Base-by-base conservation (phyloP, 352 stramenopile species). In the Aphanomyces euteiches region DNA sequence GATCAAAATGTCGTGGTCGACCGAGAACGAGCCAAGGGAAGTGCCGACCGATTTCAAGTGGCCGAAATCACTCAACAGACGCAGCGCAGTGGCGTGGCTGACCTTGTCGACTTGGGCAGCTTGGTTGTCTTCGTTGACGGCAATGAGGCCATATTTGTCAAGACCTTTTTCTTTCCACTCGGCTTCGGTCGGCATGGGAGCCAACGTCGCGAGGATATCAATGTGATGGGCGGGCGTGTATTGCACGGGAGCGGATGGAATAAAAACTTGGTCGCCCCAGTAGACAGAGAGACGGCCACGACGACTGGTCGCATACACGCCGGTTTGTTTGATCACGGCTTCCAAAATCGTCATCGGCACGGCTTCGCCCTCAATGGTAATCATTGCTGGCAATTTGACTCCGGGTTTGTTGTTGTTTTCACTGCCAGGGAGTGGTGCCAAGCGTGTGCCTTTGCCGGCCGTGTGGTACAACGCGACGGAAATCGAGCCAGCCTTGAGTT, bases 371-470 rank as follows among this genome's bases (percentile, higher is more conserved):
- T 86, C 83, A 48, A 96, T 84, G 74, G 91, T 83, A 74, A 97
- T 81, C 77, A 94, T 97, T 50, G 96, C 92, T 4, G 96, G 96
- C 38, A 99, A 84, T 92, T 99, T 99, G 53, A 99, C 97, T 65
- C 96, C 97, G 34, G 96, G 98, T 82, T 99, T 99, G 85, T 99
- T 99, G 82, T 99, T 99, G 83, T 99, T 99, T 76, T 99, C 97
- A 59, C 87, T 96, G 45, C 96, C 97, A 6, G 96, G 96, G 43
- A 99, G 80, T 48, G 96, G 97, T 47, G 97, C 96, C 28, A 99
- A 86, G 28, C 97, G 92, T 61, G 97, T 99, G 53, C 96, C 97
- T 79, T 99, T 99, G 74, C 97, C 97, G 7, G 97, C 97, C 28
- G 97, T 99, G 86, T 99, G 96, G 83, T 98, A 99, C 38, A 99